Evolutionary conservation across 805 yeast genomes (phyloP).

Genomic region (Torulaspora gathmanii): DNA sequence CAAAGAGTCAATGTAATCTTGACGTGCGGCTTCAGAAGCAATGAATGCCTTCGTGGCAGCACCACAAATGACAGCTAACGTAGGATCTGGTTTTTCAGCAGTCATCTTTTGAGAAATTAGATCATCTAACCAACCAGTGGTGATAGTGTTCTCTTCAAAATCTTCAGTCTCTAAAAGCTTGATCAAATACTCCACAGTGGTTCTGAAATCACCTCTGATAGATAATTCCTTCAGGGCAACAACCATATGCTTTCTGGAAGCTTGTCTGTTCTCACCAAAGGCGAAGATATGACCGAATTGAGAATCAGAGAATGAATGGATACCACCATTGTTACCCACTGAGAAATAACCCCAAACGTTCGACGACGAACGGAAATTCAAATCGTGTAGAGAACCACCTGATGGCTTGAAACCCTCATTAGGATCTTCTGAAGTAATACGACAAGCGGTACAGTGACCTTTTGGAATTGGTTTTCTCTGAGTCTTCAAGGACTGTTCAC

Average conservation of each 20-base stretch:
- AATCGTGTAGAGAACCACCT: conserved; percentile 92
- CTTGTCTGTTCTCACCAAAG: conserved; percentile 97
- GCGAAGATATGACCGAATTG: conserved; percentile 99
- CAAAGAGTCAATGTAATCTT: conserved; percentile 67
- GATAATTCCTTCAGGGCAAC: conserved; percentile 95
- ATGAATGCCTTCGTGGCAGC: conserved; percentile 95
- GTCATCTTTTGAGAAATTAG: conserved; percentile 89
- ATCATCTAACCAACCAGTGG: conserved; percentile 99
- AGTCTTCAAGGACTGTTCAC: conserved; percentile 61
- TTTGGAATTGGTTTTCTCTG: conserved; percentile 94
- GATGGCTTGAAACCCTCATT: conserved; percentile 99
- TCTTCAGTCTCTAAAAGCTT: conserved; percentile 94
- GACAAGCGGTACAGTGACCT: conserved; percentile 98
- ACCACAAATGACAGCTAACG: conserved; percentile 90
- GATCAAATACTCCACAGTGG: conserved; percentile 95
- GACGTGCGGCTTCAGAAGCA: conserved; percentile 63
- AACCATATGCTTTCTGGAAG: conserved; percentile 97
- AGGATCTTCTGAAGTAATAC: conserved; percentile 98
- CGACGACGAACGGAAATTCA: conserved; percentile 93
- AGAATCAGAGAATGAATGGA: conserved; percentile 96
- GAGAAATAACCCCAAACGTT: conserved; percentile 99
- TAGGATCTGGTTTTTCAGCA: conserved; percentile 93
- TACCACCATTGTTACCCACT: conserved; percentile 92
- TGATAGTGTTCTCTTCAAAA: conserved; percentile 91
- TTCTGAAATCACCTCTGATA: conserved; percentile 97